Evolutionary conservation across 2,329 filamentous ascomycete genomes (phyloP).

Genomic region (Arthrobotrys entomopaga): DNA sequence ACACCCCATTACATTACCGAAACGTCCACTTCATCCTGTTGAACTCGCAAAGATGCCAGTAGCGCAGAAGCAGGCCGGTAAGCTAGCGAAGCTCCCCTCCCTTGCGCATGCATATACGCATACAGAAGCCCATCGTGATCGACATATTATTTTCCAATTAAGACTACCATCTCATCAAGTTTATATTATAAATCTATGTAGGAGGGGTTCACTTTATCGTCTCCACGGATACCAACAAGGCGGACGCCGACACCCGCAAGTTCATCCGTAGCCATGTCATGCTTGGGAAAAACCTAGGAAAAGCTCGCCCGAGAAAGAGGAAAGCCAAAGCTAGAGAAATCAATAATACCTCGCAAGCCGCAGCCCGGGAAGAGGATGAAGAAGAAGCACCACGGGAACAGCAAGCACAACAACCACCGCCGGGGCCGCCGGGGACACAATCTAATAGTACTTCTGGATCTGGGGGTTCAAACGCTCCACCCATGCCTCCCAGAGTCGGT

Average conservation of each 20-base stretch:
- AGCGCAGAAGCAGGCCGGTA: constrained; percentile 32
- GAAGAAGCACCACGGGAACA: too few species aligned
- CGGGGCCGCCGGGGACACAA: neutral
- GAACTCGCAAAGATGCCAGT: constrained; percentile 34
- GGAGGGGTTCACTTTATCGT: constrained; percentile 60
- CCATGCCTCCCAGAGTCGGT: constrained; percentile 43
- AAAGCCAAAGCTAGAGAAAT: constrained; percentile 26
- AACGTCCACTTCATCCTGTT: too few species aligned
- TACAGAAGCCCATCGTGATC: neutral
- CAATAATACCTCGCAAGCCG: neutral
- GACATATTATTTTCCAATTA: constrained; percentile 14
- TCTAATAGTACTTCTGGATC: neutral
- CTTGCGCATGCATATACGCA: neutral
- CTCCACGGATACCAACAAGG: constrained; percentile 59
- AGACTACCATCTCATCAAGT: neutral
- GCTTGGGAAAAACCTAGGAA: constrained; percentile 63
- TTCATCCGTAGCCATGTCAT: constrained; percentile 64
- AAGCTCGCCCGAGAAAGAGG: constrained; percentile 52
- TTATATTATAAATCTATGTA: neutral
- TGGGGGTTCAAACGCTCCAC: neutral
- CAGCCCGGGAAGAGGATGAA: too few species aligned
- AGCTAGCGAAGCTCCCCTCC: constrained; percentile 26
- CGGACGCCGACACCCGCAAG: constrained; percentile 60
- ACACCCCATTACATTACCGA: too few species aligned
- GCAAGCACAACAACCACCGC: neutral